phyloP scores from a whole-genome alignment of 1,284 basidiomycete species.

The Schizophyllum amplum region DNA sequence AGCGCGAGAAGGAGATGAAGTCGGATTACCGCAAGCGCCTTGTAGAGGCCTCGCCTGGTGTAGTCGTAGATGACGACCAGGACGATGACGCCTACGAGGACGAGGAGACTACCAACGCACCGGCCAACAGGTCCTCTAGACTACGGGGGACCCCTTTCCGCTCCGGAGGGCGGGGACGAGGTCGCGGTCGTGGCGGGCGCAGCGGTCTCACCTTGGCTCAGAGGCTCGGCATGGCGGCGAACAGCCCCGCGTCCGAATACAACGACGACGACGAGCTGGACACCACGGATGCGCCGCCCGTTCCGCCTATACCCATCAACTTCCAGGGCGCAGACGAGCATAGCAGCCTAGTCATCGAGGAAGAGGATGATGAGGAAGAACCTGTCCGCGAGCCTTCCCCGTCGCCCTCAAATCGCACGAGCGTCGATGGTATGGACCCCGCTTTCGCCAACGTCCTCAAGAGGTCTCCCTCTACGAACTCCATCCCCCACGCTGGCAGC shows the following conservation, averaged over 20 bases:
- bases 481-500: conserved; percentile 17
- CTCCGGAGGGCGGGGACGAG: conserved; percentile 39
- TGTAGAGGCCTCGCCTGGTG: conserved; percentile 26
- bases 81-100: conserved; percentile 33
- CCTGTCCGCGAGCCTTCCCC: conserved; percentile 34
- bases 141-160: conserved; percentile 30
- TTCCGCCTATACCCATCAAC: conserved; percentile 41
- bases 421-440: conserved; percentile 81
- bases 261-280: conserved; percentile 36
- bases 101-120: conserved; percentile 25
- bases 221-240: conserved; percentile 50
- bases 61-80: conserved; percentile 26
- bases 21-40: conserved; percentile 48
- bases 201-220: conserved; percentile 45
- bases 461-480: conserved; percentile 47
- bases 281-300: conserved; percentile 34
- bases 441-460: conserved; percentile 69
- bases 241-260: conserved; percentile 39
- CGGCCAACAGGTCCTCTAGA: conserved; percentile 22
- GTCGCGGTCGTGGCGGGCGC: conserved; percentile 28
- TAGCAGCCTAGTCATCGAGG: conserved; percentile 21
- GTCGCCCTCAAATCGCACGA: conserved; percentile 39
- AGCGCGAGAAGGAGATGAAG: conserved; percentile 70
- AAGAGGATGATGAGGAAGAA: conserved; percentile 26
- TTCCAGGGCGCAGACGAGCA: conserved; percentile 17